Base-by-base conservation (phyloP, 208 protist genomes). In the Crithidia brevicula region DNA sequence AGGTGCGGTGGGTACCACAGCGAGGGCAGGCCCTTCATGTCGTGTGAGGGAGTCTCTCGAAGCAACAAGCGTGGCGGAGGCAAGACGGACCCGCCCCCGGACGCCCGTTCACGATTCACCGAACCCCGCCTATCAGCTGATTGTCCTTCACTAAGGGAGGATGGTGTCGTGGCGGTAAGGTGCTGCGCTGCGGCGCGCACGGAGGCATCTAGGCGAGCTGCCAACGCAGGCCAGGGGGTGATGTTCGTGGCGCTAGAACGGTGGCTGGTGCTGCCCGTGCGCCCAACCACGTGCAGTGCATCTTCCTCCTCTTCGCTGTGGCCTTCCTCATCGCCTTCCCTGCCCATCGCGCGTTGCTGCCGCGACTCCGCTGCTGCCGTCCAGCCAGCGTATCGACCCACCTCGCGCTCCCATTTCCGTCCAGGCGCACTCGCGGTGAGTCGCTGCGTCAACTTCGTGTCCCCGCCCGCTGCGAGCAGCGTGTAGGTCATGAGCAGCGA, bases 1-100 rank as follows among this genome's bases (percentile, higher is more conserved):
- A 38, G 67, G 31, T 58, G 49, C 11, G 57, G 57, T 8, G 67
- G 67, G 22, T 73, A 66, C 67, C 46, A 73, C 27, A 73, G 49
- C 16, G 56, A 65, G 25, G 67, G 67, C 56, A 73, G 58, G 13
- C 57, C 67, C 11, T 42, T 42, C 47, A 73, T n/a, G 31, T 47
- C 58, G 18, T 65, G 36, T 10, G 38, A 28, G 30, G 58, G 46
- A 1, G 67, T 45, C 13, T 65, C 58, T 3, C 58, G 66, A 15
- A 65, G 67, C 49, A 73, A 36, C 49, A 73, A 58, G 18, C 22
- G 67, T 20, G 50, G 52, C 20, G 40, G 63, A 11, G 52, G 62
- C 43, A n/a, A 16, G 9, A n/a, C 23, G 20, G 42, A n/a, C n/a
- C n/a, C n/a, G n/a, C n/a, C n/a, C n/a, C n/a, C n/a, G n/a, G n/a